Evolutionary conservation across 1,139 yeast species (phyloP).

Genomic region (Diutina rugosa): DNA sequence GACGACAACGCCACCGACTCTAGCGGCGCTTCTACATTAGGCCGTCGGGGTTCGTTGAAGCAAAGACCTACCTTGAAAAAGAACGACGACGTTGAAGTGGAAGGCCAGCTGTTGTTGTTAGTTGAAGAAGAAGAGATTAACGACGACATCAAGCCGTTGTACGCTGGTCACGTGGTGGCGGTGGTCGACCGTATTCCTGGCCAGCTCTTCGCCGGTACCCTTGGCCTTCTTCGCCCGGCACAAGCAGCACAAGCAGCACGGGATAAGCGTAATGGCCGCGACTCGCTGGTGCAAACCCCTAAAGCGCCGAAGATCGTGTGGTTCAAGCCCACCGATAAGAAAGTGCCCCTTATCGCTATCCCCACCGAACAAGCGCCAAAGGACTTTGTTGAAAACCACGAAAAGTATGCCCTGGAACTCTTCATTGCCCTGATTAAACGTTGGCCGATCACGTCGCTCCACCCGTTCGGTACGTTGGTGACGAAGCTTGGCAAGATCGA

Average conservation of each 20-base stretch:
- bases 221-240: slow-evolving; percentile 89
- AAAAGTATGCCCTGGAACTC: slow-evolving; percentile 62
- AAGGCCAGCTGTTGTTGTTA: slow-evolving; percentile 82
- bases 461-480: slow-evolving; percentile 91
- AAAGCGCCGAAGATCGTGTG: slow-evolving; percentile 88
- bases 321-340: slow-evolving; percentile 97
- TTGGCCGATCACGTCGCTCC: slow-evolving; percentile 98
- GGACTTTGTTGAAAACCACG: slow-evolving; percentile 90
- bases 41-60: slow-evolving; percentile 81
- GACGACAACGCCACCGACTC: slow-evolving; percentile 9
- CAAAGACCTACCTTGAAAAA: slow-evolving; percentile 98
- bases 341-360: slow-evolving; percentile 93
- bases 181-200: slow-evolving; percentile 97
- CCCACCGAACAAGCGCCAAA: slow-evolving; percentile 97
- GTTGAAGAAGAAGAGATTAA: slow-evolving; percentile 94
- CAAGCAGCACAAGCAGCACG: slow-evolving; percentile 84
- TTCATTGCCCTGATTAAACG: slow-evolving; percentile 94
- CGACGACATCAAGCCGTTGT: slow-evolving; percentile 85
- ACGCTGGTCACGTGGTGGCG: slow-evolving; percentile 97
- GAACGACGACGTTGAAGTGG: slow-evolving; percentile 96
- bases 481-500: slow-evolving; percentile 77
- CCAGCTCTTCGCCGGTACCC: slow-evolving; percentile 85
- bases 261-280: slow-evolving; percentile 46
- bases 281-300: slow-evolving; percentile 34
- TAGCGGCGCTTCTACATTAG: slow-evolving; percentile 22